These are phyloP conservation scores for Dioscorea alata DNA, from an alignment of 106 monocot genomes.

Conservation along the genomic window DNA sequence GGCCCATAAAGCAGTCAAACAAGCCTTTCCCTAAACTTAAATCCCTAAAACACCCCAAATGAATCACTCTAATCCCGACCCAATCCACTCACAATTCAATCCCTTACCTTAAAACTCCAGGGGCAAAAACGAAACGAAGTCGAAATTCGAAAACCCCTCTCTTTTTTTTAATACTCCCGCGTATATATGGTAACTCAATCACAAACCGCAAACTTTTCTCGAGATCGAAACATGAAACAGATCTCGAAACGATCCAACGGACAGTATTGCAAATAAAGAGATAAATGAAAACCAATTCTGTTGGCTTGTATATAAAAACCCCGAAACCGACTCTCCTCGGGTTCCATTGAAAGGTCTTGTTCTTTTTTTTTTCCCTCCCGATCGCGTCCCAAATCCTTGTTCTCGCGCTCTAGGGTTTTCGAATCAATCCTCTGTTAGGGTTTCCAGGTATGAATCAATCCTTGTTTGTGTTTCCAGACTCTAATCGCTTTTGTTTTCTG, in stretches of 20 bases:
- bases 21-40: too few species aligned
- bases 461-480: too few species aligned
- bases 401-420: neutral
- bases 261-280: neutral
- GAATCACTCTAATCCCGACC: neutral
- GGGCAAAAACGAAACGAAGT: neutral
- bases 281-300: too few species aligned
- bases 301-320: too few species aligned
- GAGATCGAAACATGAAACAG: neutral
- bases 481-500: too few species aligned
- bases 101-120: neutral
- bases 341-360: too few species aligned
- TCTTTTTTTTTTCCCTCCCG: too few species aligned
- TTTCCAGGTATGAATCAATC: neutral
- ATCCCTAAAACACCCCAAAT: too few species aligned
- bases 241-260: neutral
- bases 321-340: too few species aligned
- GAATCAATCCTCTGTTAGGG: neutral
- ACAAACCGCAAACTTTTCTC: neutral
- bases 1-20: too few species aligned
- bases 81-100: neutral
- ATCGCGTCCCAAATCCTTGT: neutral
- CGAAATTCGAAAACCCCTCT: neutral
- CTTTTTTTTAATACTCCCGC: neutral
- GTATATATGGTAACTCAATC: neutral